phyloP scores from a whole-genome alignment of 2,329 filamentous ascomycete species.

The Fusarium neocosmosporiellum region DNA sequence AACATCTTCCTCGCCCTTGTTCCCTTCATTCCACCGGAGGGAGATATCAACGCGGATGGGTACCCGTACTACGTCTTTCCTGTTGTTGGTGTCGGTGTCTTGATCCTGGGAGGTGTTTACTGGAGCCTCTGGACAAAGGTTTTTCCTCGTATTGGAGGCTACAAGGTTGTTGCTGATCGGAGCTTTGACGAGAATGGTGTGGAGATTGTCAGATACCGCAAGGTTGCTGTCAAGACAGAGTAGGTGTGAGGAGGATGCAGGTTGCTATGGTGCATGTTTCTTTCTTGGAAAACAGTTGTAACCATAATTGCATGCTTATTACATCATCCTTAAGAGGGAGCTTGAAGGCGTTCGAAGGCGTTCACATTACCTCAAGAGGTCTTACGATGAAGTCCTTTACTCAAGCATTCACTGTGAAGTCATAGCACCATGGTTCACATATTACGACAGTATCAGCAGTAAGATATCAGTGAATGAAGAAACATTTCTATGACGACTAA shows the following conservation, averaged over 20 bases:
- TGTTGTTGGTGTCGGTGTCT: conserved; percentile 63
- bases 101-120: conserved; percentile 62
- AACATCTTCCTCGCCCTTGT: conserved; percentile 65
- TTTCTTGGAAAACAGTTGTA: background rate
- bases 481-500: background rate
- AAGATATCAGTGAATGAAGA: background rate
- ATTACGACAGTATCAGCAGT: background rate
- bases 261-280: background rate
- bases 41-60: conserved; percentile 58
- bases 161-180: conserved; percentile 59
- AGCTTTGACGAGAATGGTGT: conserved; percentile 52
- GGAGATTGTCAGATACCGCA: conserved; percentile 56
- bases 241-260: background rate
- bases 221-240: conserved; percentile 41
- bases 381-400: background rate
- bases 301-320: background rate
- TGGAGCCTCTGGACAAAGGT: conserved; percentile 65
- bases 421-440: background rate
- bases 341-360: too few species aligned
- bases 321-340: too few species aligned
- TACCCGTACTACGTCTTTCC: conserved; percentile 69
- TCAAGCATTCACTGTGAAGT: too few species aligned
- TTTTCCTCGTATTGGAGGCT: conserved; percentile 60
- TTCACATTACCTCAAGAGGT: background rate
- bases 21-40: conserved; percentile 65